phyloP scores from a whole-genome alignment of 2,329 filamentous ascomycete genomes.

The Fusarium decemcellulare region DNA sequence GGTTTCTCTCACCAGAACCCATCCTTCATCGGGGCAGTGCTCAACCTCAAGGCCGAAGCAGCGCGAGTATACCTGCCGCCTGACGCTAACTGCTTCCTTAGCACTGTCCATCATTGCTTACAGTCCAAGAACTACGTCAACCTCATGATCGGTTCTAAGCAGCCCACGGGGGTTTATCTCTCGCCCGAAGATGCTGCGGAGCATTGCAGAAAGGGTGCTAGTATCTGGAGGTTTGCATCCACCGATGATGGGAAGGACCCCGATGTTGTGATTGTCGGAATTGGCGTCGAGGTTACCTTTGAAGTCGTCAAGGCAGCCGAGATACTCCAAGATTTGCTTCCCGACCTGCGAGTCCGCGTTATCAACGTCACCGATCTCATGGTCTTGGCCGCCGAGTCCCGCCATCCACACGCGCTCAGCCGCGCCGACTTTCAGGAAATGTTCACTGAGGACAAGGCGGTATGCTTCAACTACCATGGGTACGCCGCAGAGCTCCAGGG shows the following conservation, averaged over 20 bases:
- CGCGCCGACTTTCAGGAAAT: slow-evolving; percentile 66
- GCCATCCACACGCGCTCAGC: slow-evolving; percentile 72
- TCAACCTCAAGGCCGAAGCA: slow-evolving; percentile 73
- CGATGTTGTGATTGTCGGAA: slow-evolving; percentile 74
- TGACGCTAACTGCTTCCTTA: slow-evolving; percentile 77
- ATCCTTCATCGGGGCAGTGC: slow-evolving; percentile 75
- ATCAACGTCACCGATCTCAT: slow-evolving; percentile 78
- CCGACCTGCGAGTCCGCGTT: slow-evolving; percentile 70
- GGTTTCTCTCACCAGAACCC: slow-evolving; percentile 79
- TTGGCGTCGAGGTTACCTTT: slow-evolving; percentile 76
- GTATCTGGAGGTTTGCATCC: slow-evolving; percentile 74
- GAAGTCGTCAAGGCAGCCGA: slow-evolving; percentile 74
- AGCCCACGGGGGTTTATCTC: slow-evolving; percentile 74
- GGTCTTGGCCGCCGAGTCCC: slow-evolving; percentile 68
- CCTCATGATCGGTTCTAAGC: slow-evolving; percentile 77
- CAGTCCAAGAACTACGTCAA: slow-evolving; percentile 76
- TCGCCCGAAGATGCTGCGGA: slow-evolving; percentile 70
- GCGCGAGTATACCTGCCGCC: slow-evolving; percentile 76
- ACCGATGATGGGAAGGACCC: slow-evolving; percentile 68
- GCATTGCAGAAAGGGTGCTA: slow-evolving; percentile 72
- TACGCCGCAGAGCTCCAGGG: slow-evolving; percentile 73
- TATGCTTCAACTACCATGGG: slow-evolving; percentile 79
- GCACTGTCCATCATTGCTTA: slow-evolving; percentile 74
- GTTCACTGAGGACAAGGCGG: slow-evolving; percentile 68
- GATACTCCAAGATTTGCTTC: slow-evolving; percentile 64